These are phyloP conservation scores for Epichloe amarillans DNA, from an alignment of 2,329 filamentous ascomycete genomes.

Conservation along the genomic window DNA sequence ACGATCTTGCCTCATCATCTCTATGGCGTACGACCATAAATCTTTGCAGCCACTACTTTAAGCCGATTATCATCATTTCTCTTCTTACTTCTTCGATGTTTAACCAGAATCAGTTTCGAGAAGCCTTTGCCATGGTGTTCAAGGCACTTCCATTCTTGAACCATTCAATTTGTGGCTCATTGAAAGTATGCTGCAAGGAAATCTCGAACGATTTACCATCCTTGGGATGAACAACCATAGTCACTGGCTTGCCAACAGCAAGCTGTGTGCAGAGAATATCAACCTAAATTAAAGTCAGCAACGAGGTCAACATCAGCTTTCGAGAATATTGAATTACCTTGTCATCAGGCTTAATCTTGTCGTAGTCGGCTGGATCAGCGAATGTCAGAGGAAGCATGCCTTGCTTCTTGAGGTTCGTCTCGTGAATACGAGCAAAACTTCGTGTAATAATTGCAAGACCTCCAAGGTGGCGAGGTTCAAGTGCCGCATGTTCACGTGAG, in stretches of 20 bases:
- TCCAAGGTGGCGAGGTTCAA: constrained; percentile 94
- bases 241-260: constrained; percentile 84
- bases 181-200: constrained; percentile 89
- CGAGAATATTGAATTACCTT: constrained; percentile 36
- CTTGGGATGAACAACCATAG: constrained; percentile 83
- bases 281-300: constrained; percentile 32
- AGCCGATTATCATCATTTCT: background rate
- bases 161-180: constrained; percentile 95
- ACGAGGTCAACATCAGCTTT: background rate
- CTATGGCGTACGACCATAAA: background rate
- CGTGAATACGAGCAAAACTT: constrained; percentile 97
- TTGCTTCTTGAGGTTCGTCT: constrained; percentile 99
- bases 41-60: background rate
- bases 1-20: background rate
- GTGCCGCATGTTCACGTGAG: constrained; percentile 94
- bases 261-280: constrained; percentile 83
- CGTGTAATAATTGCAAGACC: constrained; percentile 93
- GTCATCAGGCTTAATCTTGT: constrained; percentile 89
- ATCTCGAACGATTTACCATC: constrained; percentile 71
- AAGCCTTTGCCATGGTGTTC: constrained; percentile 89
- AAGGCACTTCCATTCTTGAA: constrained; percentile 96
- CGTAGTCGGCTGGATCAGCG: constrained; percentile 87
- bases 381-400: constrained; percentile 99
- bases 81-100: background rate
- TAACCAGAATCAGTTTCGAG: constrained; percentile 16